These are phyloP conservation scores for Colletotrichum sp. DNA, from an alignment of 2,329 filamentous ascomycete species.

Conservation along the genomic window DNA sequence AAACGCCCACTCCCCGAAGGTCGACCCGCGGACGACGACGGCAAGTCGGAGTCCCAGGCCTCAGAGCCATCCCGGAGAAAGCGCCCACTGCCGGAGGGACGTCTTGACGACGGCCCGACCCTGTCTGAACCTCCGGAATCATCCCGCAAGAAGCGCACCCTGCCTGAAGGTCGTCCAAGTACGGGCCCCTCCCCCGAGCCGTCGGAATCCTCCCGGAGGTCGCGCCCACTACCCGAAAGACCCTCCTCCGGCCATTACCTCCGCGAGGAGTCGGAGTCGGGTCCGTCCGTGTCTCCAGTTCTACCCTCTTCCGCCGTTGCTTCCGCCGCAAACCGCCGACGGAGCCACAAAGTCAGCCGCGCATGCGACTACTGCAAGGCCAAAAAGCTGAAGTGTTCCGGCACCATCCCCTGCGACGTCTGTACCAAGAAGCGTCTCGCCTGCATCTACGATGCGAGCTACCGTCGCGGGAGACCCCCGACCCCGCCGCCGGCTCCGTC, in stretches of 20 bases:
- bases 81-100: background rate
- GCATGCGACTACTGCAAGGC: slow-evolving; percentile 43
- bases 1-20: slow-evolving; percentile 1
- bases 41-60: background rate
- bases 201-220: background rate
- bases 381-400: slow-evolving; percentile 41
- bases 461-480: slow-evolving; percentile 39
- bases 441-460: slow-evolving; percentile 40
- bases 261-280: background rate
- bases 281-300: background rate
- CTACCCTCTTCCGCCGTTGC: background rate
- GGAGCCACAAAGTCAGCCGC: slow-evolving; percentile 36
- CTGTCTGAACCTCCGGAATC: background rate
- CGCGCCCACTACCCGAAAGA: background rate
- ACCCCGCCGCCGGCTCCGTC: slow-evolving; percentile 31
- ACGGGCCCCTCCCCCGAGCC: background rate
- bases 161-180: background rate
- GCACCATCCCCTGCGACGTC: slow-evolving; percentile 37
- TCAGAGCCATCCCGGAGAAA: background rate
- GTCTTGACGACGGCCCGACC: background rate
- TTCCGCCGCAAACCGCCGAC: background rate
- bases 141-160: background rate
- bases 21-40: background rate
- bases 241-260: background rate
- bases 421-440: slow-evolving; percentile 31